Conservation (phyloP, 2,329 filamentous ascomycete species). For the Diaporthe sp. region DNA sequence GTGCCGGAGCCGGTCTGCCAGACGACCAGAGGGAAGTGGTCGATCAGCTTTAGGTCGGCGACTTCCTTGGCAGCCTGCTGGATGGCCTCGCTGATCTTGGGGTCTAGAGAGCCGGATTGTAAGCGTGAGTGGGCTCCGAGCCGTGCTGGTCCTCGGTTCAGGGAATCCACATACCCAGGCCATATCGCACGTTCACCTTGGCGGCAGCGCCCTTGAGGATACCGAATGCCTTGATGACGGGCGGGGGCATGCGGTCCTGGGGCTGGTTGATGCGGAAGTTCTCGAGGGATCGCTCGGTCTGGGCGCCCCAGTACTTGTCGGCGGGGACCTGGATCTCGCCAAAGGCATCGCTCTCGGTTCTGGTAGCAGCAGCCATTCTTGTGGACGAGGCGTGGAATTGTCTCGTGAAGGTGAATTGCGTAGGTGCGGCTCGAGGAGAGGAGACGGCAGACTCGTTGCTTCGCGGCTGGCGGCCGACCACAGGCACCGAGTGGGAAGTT, state of each 20-base stretch:
- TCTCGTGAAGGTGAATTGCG: constrained; percentile 45
- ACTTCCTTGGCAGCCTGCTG: constrained; percentile 96
- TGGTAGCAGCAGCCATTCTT: constrained; percentile 69
- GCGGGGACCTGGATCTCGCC: constrained; percentile 92
- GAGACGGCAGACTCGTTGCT: constrained; percentile 6
- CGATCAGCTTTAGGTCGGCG: constrained; percentile 90
- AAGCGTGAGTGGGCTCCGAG: constrained; percentile 30
- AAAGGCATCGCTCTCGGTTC: constrained; percentile 97
- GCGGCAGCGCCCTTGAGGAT: constrained; percentile 98
- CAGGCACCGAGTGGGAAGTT: constrained; percentile 12
- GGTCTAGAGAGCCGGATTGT: constrained; percentile 67
- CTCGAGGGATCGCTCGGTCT: constrained; percentile 94
- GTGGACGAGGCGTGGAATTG: constrained; percentile 60
- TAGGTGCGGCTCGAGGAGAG: constrained; percentile 12
- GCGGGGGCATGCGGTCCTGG: constrained; percentile 96
- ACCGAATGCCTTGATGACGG: constrained; percentile 92
- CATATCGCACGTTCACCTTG: constrained; percentile 94
- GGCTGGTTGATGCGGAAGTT: constrained; percentile 99
- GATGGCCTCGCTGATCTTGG: constrained; percentile 91
- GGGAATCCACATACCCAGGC: constrained; percentile 74
- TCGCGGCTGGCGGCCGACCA: constrained; percentile 19
- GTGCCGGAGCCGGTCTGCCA: constrained; percentile 99
- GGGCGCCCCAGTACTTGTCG: constrained; percentile 98
- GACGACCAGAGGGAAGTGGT: constrained; percentile 98
- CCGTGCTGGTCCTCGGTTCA: neutral